Evolutionary conservation across 2,329 filamentous ascomycete species (phyloP).

Genomic region (Cordyceps farinosa): DNA sequence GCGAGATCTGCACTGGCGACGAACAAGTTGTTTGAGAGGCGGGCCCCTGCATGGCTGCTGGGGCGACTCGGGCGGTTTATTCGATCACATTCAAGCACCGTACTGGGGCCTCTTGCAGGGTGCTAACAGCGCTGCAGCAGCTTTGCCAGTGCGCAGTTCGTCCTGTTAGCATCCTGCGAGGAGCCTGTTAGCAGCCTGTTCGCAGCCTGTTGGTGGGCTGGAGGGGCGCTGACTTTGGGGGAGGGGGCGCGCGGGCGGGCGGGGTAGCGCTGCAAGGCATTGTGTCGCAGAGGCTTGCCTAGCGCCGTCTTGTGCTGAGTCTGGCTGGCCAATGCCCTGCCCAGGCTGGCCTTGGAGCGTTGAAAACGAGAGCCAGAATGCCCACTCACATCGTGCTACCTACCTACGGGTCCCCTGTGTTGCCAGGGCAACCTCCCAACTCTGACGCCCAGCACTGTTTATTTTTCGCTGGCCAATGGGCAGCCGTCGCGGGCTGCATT

Average conservation of each 20-base stretch:
- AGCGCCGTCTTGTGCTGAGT: neutral
- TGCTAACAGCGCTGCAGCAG: neutral
- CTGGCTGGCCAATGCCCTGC: slow-evolving; percentile 13
- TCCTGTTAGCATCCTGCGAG: neutral
- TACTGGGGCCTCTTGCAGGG: neutral
- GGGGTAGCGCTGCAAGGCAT: slow-evolving; percentile 16
- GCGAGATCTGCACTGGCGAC: slow-evolving; percentile 9
- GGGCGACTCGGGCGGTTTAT: slow-evolving; percentile 26
- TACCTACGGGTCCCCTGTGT: slow-evolving; percentile 17
- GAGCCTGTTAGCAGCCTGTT: neutral
- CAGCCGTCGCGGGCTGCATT: slow-evolving; percentile 17
- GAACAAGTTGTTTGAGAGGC: slow-evolving; percentile 18
- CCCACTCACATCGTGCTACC: neutral
- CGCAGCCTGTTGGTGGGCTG: neutral
- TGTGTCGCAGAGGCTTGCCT: slow-evolving; percentile 1
- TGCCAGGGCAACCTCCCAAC: slow-evolving; percentile 28
- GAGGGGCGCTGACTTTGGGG: neutral
- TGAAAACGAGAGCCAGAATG: too few species aligned
- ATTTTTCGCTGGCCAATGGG: slow-evolving; percentile 32
- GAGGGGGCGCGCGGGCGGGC: neutral
- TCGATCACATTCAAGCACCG: neutral
- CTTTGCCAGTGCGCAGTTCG: neutral
- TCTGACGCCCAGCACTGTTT: slow-evolving; percentile 27
- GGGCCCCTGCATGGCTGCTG: slow-evolving; percentile 29
- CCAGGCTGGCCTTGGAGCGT: neutral